phyloP scores from a whole-genome alignment of 2,329 filamentous ascomycete genomes.

The Colletotrichum noveboracense region DNA sequence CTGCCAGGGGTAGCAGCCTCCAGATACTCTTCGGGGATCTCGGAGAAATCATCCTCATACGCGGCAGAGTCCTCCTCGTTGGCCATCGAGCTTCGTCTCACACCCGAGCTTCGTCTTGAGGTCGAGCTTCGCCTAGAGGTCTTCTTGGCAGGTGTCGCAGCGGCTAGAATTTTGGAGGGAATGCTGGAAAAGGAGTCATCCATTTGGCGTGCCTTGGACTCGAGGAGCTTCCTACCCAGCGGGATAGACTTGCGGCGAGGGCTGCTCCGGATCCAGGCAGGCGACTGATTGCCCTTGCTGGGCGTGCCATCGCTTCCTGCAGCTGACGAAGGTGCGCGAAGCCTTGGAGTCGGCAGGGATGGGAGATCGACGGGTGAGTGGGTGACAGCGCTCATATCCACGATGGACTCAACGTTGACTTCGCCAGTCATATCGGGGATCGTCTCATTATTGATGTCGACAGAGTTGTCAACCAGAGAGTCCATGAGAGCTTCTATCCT shows the following conservation, averaged over 20 bases:
- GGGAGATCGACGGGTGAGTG: conserved; percentile 8
- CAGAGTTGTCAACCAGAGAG: background rate
- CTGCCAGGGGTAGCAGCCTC: conserved; percentile 52
- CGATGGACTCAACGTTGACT: background rate
- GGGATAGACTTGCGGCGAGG: conserved; percentile 35
- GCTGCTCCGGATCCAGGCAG: conserved; percentile 39
- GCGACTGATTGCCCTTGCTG: conserved; percentile 24
- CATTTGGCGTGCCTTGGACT: conserved; percentile 32
- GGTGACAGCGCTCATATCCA: background rate
- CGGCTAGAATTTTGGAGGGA: conserved; percentile 35
- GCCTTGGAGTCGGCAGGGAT: background rate
- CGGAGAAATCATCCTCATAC: conserved; percentile 64
- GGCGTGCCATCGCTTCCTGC: background rate
- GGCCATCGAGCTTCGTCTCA: background rate
- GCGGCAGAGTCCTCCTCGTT: conserved; percentile 35
- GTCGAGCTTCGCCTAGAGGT: background rate
- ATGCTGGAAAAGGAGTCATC: conserved; percentile 40
- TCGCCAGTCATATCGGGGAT: background rate
- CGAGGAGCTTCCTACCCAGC: conserved; percentile 38
- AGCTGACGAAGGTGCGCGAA: background rate
- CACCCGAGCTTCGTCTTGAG: background rate
- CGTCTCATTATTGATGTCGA: background rate
- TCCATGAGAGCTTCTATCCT: background rate
- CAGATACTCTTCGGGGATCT: conserved; percentile 57
- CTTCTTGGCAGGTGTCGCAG: conserved; percentile 31